Percentiles rank a stretch among this genome's conserved stretches.
Conservation (phyloP, 1,284 basidiomycete genomes). For the Tremellales sp. region DNA sequence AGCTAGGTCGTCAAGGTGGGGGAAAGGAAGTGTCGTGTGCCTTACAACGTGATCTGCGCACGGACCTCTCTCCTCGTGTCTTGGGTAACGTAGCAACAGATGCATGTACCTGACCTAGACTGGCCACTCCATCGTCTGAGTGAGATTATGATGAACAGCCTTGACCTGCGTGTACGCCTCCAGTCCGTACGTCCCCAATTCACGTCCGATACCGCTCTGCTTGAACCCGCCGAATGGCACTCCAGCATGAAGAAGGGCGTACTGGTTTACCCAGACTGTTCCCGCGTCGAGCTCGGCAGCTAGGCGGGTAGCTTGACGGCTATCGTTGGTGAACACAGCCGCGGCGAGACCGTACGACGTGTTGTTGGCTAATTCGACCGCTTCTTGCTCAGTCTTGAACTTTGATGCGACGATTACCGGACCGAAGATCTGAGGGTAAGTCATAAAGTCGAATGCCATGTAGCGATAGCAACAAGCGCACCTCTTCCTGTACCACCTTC, state of each 20-base stretch:
- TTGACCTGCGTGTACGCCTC: slow-evolving; percentile 81
- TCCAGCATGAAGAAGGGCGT: slow-evolving; percentile 72
- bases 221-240: slow-evolving; percentile 94
- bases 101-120: no score
- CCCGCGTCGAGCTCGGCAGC: slow-evolving; percentile 77
- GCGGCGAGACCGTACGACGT: slow-evolving; percentile 84
- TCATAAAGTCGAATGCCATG: neutral
- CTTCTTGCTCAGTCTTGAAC: slow-evolving; percentile 49
- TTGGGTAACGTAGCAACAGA: no score
- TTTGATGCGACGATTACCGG: slow-evolving; percentile 54
- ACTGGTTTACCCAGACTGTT: slow-evolving; percentile 79
- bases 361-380: slow-evolving; percentile 70
- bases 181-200: slow-evolving; percentile 82
- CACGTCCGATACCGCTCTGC: slow-evolving; percentile 71
- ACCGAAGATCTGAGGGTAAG: slow-evolving; percentile 48
- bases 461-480: slow-evolving; percentile 13
- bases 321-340: slow-evolving; percentile 80
- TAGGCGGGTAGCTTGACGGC: slow-evolving; percentile 81
- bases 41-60: no score
- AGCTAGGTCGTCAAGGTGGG: no score
- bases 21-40: no score
- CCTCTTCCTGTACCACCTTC: slow-evolving; percentile 43
- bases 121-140: slow-evolving; percentile 14
- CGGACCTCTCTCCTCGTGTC: no score
- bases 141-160: slow-evolving; percentile 71